These are phyloP conservation scores for Fusarium nanum DNA, from an alignment of 2,329 filamentous ascomycete genomes.

Conservation along the genomic window DNA sequence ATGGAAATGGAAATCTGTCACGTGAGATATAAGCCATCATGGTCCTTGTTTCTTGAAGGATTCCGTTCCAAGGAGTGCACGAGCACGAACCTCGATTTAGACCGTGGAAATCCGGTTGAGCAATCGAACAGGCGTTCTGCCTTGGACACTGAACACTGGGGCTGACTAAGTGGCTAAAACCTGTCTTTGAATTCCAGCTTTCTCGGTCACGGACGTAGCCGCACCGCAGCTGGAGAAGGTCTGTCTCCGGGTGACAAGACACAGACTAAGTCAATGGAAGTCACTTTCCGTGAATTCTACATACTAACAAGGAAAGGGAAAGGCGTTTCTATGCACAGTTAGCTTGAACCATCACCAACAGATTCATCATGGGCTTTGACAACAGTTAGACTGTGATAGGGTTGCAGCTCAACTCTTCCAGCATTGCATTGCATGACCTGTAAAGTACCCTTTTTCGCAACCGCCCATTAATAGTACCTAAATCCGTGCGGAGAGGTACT, in stretches of 20 bases:
- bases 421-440: conserved; percentile 15
- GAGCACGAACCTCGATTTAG: conserved; percentile 9
- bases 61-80: conserved; percentile 1
- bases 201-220: conserved; percentile 26
- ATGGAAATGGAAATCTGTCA: neutral
- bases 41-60: conserved; percentile 1
- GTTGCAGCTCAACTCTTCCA: conserved; percentile 8
- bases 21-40: conserved; percentile 8
- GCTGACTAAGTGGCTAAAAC: conserved; percentile 11
- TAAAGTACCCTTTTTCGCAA: conserved; percentile 6
- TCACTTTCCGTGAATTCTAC: neutral
- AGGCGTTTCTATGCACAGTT: neutral
- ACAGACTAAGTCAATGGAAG: neutral
- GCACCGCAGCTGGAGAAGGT: conserved; percentile 6
- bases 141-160: neutral
- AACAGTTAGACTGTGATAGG: conserved; percentile 11
- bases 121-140: conserved; percentile 18
- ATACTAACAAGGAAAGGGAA: neutral
- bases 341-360: conserved; percentile 1
- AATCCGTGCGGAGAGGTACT: conserved; percentile 30
- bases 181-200: conserved; percentile 21
- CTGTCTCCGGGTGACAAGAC: conserved; percentile 6
- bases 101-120: conserved; percentile 3
- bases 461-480: conserved; percentile 6
- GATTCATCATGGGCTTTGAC: neutral